Evolutionary conservation across 75 land plant genomes (phyloP).

Genomic region (Chamaecyparis obtusa): DNA sequence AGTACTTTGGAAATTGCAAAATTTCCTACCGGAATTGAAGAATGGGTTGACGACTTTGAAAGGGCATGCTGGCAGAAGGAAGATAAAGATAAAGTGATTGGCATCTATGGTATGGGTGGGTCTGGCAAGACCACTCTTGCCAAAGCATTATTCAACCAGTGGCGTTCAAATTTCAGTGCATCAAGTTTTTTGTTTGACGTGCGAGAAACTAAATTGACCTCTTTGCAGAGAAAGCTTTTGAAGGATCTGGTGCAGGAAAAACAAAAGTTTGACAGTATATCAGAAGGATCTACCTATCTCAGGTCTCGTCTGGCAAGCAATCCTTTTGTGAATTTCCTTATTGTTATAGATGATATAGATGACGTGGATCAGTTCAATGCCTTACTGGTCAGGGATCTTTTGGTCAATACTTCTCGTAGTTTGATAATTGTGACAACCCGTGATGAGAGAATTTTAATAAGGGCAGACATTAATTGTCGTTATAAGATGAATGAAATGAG

Average conservation of each 20-base stretch:
- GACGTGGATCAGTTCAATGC: neutral
- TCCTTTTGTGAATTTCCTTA: neutral
- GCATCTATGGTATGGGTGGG: conserved; percentile 1
- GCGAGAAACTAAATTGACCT: neutral
- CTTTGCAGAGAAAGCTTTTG: neutral
- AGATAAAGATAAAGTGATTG: too few relatives aligned
- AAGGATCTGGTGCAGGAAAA: neutral
- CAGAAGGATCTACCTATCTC: neutral
- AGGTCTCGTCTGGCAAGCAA: neutral
- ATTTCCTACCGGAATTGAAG: too few relatives aligned
- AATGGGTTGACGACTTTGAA: too few relatives aligned
- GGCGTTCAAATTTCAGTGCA: neutral
- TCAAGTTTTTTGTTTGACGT: neutral
- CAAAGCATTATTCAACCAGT: neutral
- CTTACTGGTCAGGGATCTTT: neutral
- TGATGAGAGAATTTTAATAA: neutral
- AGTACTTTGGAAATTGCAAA: too few relatives aligned
- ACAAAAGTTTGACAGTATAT: neutral
- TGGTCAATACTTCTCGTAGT: neutral
- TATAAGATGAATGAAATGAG: neutral
- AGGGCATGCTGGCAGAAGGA: too few relatives aligned
- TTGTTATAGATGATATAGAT: neutral
- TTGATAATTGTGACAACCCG: neutral
- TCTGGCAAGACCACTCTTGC: neutral
- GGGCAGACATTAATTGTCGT: neutral